Evolutionary conservation across 306 rosid species (phyloP), one percentile per base, ranked within the genome.

Genomic region (Ochetophila trinervis): DNA sequence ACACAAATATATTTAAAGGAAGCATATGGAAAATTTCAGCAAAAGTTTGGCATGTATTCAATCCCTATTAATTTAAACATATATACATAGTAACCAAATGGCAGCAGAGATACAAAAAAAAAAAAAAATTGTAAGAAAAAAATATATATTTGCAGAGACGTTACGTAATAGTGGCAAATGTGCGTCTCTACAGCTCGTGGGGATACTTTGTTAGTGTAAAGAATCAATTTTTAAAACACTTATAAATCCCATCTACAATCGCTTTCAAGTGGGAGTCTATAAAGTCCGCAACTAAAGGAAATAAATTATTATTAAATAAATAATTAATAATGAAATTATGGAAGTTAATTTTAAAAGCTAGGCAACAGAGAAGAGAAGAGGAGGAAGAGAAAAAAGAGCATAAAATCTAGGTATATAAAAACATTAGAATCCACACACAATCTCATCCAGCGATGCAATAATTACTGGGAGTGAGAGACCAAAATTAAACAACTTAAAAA

Each of bases 371-470:
- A 58, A 49, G 63, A 50, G 54, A 56, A 69, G 69, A 60, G 68
- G 79, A 80, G 85, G 17, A 5, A 50, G 53, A 30, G 18, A 56
- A 56, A 71, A 69, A 63, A 72, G 82, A 80, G 87, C 85, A 87
- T 75, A 83, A 90, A 88, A 90, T 89, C 96, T 86, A 93, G 76
- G 89, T 80, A 82, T 81, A 84, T 74, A 62, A 79, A 74, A 79
- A 75, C 74, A 80, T 79, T 65, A 66, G 87, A 79, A 89, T 93
- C 90, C 79, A 83, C 22, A 81, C 82, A 86, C 88, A 90, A 90
- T 90, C 99, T 80, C 91, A 86, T 90, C 96, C 99, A 94, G 96
- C 99, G 86, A 88, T 81, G 96, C 97, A 84, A 93, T 84, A 78
- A 87, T 93, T 83, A 85, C 80, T 70, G 73, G 73, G 71, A 58